These are phyloP conservation scores for Boletellus ananiceps DNA, from an alignment of 768 basidiomycete genomes.

Conservation along the genomic window DNA sequence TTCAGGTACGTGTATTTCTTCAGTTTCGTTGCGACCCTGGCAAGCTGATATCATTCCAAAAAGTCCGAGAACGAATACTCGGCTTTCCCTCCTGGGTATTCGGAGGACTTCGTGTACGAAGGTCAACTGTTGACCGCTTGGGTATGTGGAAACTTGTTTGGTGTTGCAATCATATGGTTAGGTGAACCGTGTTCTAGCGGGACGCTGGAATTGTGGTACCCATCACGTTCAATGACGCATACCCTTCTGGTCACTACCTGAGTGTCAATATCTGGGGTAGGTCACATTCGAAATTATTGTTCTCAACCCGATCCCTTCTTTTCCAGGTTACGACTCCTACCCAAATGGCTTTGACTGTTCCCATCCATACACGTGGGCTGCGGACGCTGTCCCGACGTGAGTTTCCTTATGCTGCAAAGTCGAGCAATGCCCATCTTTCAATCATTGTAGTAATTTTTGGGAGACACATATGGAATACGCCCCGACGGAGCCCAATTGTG, in stretches of 20 bases:
- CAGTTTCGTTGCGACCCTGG: conserved; percentile 27
- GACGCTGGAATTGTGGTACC: conserved; percentile 44
- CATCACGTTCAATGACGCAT: conserved; percentile 45
- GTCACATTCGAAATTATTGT: background rate
- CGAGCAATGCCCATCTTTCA: background rate
- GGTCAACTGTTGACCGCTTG: conserved; percentile 30
- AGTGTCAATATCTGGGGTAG: conserved; percentile 47
- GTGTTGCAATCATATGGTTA: background rate
- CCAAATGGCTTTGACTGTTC: conserved; percentile 55
- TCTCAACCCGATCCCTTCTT: background rate
- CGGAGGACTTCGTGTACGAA: conserved; percentile 44
- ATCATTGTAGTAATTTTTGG: conserved; percentile 31
- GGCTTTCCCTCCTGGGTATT: conserved; percentile 30
- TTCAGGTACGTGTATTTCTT: conserved; percentile 13
- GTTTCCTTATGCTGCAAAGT: background rate
- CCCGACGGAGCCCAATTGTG: conserved; percentile 19
- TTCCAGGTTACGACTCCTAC: conserved; percentile 30
- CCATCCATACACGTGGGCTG: conserved; percentile 41
- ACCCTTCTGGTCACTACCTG: conserved; percentile 42
- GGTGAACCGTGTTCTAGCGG: conserved; percentile 27
- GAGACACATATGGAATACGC: conserved; percentile 32
- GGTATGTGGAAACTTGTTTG: conserved; percentile 8
- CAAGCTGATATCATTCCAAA: background rate
- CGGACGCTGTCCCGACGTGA: conserved; percentile 40
- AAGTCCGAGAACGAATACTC: conserved; percentile 56